Evolutionary conservation across 208 protist species (phyloP).

Genomic region (Angomonas ambiguus): DNA sequence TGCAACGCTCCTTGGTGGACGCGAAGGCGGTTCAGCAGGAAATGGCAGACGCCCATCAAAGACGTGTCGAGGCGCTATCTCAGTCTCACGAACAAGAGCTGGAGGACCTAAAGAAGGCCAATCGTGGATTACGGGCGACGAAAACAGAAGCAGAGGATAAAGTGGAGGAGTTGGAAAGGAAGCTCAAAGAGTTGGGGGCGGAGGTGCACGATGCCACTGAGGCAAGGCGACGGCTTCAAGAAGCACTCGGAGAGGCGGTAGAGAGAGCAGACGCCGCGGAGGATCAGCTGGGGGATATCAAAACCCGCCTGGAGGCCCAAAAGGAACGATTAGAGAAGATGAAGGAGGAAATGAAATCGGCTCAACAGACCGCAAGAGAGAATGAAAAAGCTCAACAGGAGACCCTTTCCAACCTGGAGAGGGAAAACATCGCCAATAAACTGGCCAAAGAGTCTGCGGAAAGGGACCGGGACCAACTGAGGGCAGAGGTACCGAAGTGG

Average conservation of each 20-base stretch:
- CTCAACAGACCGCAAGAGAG: neutral
- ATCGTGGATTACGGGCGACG: neutral
- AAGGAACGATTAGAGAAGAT: neutral
- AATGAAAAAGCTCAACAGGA: neutral
- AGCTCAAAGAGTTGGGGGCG: neutral
- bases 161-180: neutral
- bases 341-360: neutral
- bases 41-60: neutral
- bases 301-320: neutral
- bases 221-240: neutral
- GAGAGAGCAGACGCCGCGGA: neutral
- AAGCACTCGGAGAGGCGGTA: neutral
- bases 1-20: neutral
- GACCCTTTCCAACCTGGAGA: neutral
- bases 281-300: neutral
- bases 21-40: neutral
- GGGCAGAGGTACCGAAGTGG: neutral
- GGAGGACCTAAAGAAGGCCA: neutral
- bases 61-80: neutral
- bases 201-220: neutral
- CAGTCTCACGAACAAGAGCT: neutral
- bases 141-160: neutral
- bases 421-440: neutral
- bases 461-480: neutral
- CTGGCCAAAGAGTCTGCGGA: neutral